A percentile compares a stretch with the other conserved stretches of the same genome.
phyloP scores from a whole-genome alignment of 2,329 filamentous ascomycete species.

The Ceratocystis colombiana region DNA sequence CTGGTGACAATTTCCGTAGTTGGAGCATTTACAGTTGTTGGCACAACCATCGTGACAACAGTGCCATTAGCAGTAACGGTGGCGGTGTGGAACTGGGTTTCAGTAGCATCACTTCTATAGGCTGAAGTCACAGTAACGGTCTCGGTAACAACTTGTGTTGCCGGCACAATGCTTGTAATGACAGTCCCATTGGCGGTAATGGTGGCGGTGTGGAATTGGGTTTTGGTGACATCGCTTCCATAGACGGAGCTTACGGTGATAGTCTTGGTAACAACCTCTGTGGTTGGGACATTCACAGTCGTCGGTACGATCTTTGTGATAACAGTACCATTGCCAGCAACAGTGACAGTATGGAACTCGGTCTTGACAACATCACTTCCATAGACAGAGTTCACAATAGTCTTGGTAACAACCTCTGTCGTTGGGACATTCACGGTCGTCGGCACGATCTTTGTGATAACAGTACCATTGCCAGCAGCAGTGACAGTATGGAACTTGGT shows the following conservation, averaged over 20 bases:
- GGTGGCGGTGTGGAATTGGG: conserved; percentile 3
- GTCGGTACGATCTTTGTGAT: neutral
- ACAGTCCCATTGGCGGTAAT: conserved; percentile 9
- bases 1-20: conserved; percentile 19
- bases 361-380: neutral
- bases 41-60: neutral
- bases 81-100: conserved; percentile 6
- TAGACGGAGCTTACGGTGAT: conserved; percentile 8
- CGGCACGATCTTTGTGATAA: neutral
- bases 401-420: conserved; percentile 6
- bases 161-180: neutral
- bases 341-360: neutral
- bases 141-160: conserved; percentile 4
- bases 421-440: conserved; percentile 18
- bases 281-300: conserved; percentile 18
- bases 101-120: neutral
- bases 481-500: conserved; percentile 6
- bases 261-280: conserved; percentile 12
- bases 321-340: neutral
- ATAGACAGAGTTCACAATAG: neutral
- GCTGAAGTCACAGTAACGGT: conserved; percentile 4
- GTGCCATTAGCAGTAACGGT: conserved; percentile 16
- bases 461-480: neutral
- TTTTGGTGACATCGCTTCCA: conserved; percentile 13
- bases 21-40: conserved; percentile 19